Conservation (phyloP, 768 basidiomycete genomes). For the Strobilomyces dryophilus region DNA sequence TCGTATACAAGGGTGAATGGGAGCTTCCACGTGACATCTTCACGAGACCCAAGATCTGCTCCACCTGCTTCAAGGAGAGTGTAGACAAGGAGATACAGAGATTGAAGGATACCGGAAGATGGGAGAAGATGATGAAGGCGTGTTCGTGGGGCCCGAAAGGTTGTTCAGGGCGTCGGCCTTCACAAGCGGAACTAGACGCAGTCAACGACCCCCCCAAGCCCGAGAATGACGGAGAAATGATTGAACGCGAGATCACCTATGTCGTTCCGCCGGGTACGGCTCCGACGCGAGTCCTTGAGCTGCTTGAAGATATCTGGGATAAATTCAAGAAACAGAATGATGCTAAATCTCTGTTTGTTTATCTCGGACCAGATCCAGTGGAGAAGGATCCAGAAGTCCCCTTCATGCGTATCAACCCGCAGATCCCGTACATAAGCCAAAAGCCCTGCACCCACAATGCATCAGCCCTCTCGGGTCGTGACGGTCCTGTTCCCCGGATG, state of each 20-base stretch:
- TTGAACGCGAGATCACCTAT: conserved; percentile 18
- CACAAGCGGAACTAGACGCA: neutral
- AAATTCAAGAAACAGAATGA: neutral
- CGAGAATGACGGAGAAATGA: conserved; percentile 7
- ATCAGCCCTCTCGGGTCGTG: neutral
- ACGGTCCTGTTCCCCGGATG: conserved; percentile 19
- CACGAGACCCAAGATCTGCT: conserved; percentile 34
- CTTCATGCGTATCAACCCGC: conserved; percentile 14
- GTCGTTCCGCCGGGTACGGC: neutral
- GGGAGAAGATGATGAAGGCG: conserved; percentile 16
- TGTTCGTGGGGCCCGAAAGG: conserved; percentile 11
- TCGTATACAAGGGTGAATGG: conserved; percentile 47
- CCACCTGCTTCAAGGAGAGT: conserved; percentile 34
- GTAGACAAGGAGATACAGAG: conserved; percentile 18
- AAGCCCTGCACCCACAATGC: conserved; percentile 5
- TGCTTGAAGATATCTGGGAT: neutral
- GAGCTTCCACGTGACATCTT: conserved; percentile 46
- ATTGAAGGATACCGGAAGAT: conserved; percentile 22
- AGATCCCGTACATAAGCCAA: conserved; percentile 11
- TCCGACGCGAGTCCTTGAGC: neutral
- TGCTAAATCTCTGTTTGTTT: neutral
- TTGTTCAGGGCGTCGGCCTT: neutral
- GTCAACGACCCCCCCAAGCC: neutral
- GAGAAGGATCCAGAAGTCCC: neutral
- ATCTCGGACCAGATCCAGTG: neutral